Conservation (phyloP, 2,329 filamentous ascomycete genomes). For the Colletotrichum aenigma region DNA sequence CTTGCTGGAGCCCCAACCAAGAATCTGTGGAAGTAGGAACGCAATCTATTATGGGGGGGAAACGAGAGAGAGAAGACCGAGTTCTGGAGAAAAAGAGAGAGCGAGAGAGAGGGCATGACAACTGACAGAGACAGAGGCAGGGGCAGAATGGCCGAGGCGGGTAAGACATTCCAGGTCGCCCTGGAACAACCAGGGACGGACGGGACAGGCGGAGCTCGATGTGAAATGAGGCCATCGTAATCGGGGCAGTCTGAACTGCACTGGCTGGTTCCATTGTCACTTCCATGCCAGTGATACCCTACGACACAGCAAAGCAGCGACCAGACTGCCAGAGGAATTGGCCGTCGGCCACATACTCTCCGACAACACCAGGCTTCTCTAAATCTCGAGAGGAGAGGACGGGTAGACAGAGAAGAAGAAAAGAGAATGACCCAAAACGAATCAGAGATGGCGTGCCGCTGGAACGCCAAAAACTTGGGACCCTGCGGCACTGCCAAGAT, state of each 20-base stretch:
- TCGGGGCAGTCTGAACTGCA: background rate
- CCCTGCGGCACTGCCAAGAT: slow-evolving; percentile 15
- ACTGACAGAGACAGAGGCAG: slow-evolving; percentile 6
- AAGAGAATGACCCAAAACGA: slow-evolving; percentile 8
- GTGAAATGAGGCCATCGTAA: slow-evolving; percentile 17
- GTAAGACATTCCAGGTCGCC: slow-evolving; percentile 10
- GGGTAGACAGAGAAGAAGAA: background rate
- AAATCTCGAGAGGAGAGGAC: background rate
- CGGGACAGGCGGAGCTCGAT: slow-evolving; percentile 4
- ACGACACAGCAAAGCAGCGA: background rate
- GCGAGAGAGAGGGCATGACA: background rate
- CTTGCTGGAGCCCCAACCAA: background rate
- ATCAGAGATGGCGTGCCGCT: slow-evolving; percentile 18
- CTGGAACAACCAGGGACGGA: background rate
- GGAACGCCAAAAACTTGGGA: slow-evolving; percentile 13
- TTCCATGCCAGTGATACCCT: background rate
- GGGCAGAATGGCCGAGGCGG: slow-evolving; percentile 6
- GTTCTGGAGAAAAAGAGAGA: background rate
- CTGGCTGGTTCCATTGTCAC: background rate
- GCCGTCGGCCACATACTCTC: background rate
- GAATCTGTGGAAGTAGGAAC: background rate
- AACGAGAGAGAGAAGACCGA: background rate
- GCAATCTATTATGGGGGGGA: background rate
- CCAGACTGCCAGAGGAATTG: background rate
- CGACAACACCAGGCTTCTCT: background rate